Evolutionary conservation across 1,284 basidiomycete genomes (phyloP).

Genomic region (Moniliophthora roreri): DNA sequence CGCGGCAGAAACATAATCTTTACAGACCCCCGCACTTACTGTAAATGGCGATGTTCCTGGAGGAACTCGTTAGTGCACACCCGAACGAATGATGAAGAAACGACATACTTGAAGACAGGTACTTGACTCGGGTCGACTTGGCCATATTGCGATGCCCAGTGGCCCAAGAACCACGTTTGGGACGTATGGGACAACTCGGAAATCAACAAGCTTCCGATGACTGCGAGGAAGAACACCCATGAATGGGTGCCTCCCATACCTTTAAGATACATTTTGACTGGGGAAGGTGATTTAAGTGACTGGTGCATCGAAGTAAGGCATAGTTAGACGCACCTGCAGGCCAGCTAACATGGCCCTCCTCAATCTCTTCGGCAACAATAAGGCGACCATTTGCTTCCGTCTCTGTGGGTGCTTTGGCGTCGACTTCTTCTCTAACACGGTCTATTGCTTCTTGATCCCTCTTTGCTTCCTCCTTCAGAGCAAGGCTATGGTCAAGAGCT

Average conservation of each 20-base stretch:
- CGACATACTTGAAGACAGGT: conserved; percentile 13
- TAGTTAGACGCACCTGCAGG: conserved; percentile 28
- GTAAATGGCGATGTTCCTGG: too few species aligned
- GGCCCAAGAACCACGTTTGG: conserved; percentile 59
- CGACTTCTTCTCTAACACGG: conserved; percentile 37
- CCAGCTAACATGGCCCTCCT: conserved; percentile 56
- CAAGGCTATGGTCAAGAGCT: conserved; percentile 33
- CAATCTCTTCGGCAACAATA: conserved; percentile 61
- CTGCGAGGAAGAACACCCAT: conserved; percentile 34
- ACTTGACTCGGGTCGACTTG: conserved; percentile 21
- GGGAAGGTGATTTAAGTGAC: neutral
- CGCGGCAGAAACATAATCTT: too few species aligned
- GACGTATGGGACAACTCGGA: conserved; percentile 33
- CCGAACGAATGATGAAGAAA: too few species aligned
- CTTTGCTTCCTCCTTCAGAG: conserved; percentile 33
- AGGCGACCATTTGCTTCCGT: conserved; percentile 40
- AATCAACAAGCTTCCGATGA: conserved; percentile 16
- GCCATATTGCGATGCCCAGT: conserved; percentile 34
- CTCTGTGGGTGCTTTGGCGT: conserved; percentile 32
- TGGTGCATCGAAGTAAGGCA: conserved; percentile 30
- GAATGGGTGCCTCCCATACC: conserved; percentile 42
- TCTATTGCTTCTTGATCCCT: conserved; percentile 33
- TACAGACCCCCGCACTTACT: too few species aligned
- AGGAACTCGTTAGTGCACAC: too few species aligned
- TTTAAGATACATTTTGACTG: conserved; percentile 31